These are phyloP conservation scores for Pestalotiopsis fici DNA, from an alignment of 2,329 filamentous ascomycete genomes.

Conservation along the genomic window DNA sequence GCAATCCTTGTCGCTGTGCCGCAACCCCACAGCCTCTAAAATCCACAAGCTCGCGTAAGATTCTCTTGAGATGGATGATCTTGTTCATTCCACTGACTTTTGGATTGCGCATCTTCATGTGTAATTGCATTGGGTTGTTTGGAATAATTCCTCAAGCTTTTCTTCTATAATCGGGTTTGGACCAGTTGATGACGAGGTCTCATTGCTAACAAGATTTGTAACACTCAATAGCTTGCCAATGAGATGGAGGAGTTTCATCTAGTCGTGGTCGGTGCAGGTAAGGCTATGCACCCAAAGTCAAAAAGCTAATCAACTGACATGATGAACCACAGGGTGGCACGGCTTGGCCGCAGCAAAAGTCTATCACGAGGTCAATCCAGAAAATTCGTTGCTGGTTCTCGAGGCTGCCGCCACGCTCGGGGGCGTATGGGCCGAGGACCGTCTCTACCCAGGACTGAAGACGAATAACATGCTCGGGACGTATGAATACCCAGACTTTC, in stretches of 20 bases:
- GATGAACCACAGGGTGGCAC: slow-evolving; percentile 11
- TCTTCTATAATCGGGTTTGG: too few relatives aligned
- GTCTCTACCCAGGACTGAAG: slow-evolving; percentile 69
- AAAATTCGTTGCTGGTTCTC: slow-evolving; percentile 56
- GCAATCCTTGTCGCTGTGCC: neutral
- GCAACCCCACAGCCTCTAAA: neutral
- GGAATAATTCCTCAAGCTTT: too few relatives aligned
- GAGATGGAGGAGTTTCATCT: slow-evolving; percentile 46
- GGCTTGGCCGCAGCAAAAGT: slow-evolving; percentile 65
- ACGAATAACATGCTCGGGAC: slow-evolving; percentile 75
- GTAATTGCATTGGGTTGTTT: neutral
- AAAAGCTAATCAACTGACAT: neutral
- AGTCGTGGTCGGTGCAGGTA: slow-evolving; percentile 56
- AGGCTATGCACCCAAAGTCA: slow-evolving; percentile 18
- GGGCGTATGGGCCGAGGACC: slow-evolving; percentile 69
- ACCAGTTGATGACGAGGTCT: too few relatives aligned
- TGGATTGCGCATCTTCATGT: neutral
- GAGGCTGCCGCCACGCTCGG: slow-evolving; percentile 61
- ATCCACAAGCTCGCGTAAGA: neutral
- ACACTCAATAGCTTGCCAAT: neutral
- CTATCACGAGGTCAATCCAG: slow-evolving; percentile 59
- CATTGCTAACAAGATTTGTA: too few relatives aligned
- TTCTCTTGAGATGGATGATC: neutral
- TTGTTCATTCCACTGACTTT: neutral
- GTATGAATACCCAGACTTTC: slow-evolving; percentile 74